Base-by-base conservation (phyloP, 768 basidiomycete species). In the Erythrobasidium yunnanense region DNA sequence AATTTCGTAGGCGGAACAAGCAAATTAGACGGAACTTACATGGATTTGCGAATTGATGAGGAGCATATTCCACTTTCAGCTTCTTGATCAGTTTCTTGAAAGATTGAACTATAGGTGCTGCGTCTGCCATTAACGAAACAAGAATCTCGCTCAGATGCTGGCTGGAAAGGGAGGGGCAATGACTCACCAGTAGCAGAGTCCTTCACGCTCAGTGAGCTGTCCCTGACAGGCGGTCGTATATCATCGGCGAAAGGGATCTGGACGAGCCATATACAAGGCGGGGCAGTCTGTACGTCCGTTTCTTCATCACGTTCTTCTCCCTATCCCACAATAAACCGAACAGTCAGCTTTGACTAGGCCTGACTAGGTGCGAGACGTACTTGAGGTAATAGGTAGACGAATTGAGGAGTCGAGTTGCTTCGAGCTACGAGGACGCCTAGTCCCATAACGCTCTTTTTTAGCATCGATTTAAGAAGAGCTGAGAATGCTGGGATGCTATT, bases 221-320 rank as follows among this genome's bases (percentile, higher is more conserved):
- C 82, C 11, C 90, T 76, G 1, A 87, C 85, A 4, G 87, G 87
- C 20, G 81, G 80, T 52, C 95, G 84, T 53, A 97, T 86, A 71
- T 99, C 95, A 73, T 99, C 95, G 2, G 88, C 87, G 74, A 87
- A 99, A 0, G 93, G 92, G n/a, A 96, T 75, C 17, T 87, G 86
- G 66, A 96, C 86, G 55, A 97, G 79, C 75, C 97, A 91, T 72
- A 97, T 87, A 4, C 95, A 95, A 1, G 88, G 84, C 33, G 95
- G 89, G 45, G 87, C 85, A 55, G 77, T 71, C 58, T 82, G 84
- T 80, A 84, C 87, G 71, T 86, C 84, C 33, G 77, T 70, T 51
- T 81, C 81, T 74, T 95, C 90, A 65, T 81, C 84, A 85, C 91
- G 65, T 2, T 57, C 1, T 17, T 15, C 51, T 17, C 29, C 50